phyloP scores from a whole-genome alignment of 306 rosid species.

The Trifolium dubium region DNA sequence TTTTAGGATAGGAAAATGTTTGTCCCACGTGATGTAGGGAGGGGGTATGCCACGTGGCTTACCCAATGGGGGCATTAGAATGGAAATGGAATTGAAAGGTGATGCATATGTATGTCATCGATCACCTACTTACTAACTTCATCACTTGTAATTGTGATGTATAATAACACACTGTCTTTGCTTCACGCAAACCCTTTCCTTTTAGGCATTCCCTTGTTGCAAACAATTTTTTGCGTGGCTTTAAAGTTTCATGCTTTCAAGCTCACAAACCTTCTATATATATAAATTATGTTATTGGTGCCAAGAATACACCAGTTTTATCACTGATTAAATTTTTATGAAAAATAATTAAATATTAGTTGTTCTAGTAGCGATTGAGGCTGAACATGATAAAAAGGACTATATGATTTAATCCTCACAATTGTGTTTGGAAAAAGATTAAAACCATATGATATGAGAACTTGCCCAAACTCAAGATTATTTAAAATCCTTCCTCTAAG shows the following conservation, averaged over 20 bases:
- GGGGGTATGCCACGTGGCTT: slow-evolving; percentile 46
- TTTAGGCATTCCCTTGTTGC: slow-evolving; percentile 19
- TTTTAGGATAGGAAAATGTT: neutral
- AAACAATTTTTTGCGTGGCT: slow-evolving; percentile 57
- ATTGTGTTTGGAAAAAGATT: no score
- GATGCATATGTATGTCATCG: slow-evolving; percentile 13
- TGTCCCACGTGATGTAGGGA: slow-evolving; percentile 21
- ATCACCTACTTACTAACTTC: slow-evolving; percentile 46
- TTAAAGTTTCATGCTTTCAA: slow-evolving; percentile 55
- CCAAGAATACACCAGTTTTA: no score
- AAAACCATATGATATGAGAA: no score
- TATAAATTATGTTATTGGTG: no score
- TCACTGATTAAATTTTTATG: no score
- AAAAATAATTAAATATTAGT: no score
- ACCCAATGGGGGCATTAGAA: slow-evolving; percentile 58
- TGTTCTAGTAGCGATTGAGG: no score
- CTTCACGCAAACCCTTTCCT: slow-evolving; percentile 84
- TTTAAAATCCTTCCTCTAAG: no score
- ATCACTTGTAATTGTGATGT: neutral
- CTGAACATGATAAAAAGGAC: no score
- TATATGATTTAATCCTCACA: no score
- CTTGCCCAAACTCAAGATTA: no score
- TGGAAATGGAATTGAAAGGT: neutral
- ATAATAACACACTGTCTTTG: slow-evolving; percentile 53
- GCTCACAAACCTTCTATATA: slow-evolving; percentile 1